Conservation (phyloP, 495 filamentous ascomycete genomes). For the Mytilinidion resinicola region DNA sequence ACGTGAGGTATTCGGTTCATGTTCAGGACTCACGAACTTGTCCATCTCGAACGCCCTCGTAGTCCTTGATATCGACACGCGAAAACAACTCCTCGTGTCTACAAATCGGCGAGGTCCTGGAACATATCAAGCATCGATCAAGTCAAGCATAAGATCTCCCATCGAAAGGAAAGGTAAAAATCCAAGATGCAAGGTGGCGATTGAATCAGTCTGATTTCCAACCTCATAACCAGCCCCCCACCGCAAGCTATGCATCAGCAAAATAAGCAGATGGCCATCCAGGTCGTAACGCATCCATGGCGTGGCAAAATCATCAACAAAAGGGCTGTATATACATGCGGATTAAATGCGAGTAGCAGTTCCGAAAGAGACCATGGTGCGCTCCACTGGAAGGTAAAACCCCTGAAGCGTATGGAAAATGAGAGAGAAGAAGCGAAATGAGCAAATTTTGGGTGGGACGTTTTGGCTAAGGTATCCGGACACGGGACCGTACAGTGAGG, state of each 20-base stretch:
- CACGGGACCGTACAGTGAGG: no score
- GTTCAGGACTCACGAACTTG: no score
- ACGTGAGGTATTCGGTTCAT: no score
- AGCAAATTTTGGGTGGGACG: background rate
- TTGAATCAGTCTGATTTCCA: constrained; percentile 1
- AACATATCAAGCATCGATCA: no score
- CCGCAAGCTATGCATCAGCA: constrained; percentile 2
- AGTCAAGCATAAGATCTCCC: no score
- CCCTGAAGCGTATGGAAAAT: background rate
- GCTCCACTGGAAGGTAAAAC: background rate
- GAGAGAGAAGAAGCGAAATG: background rate
- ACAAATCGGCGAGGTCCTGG: no score
- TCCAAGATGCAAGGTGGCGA: no score
- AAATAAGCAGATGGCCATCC: constrained; percentile 4
- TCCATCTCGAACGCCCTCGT: no score
- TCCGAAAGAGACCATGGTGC: background rate
- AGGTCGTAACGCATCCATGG: constrained; percentile 1
- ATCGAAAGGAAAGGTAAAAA: no score
- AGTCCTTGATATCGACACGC: no score
- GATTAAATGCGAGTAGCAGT: background rate
- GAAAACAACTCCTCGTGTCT: no score
- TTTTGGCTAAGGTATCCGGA: no score
- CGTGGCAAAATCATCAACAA: constrained; percentile 1
- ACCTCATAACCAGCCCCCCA: background rate
- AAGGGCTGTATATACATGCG: constrained; percentile 2